Evolutionary conservation across 2,329 filamentous ascomycete species (phyloP).

Genomic region (Sarocladium brachiariae): DNA sequence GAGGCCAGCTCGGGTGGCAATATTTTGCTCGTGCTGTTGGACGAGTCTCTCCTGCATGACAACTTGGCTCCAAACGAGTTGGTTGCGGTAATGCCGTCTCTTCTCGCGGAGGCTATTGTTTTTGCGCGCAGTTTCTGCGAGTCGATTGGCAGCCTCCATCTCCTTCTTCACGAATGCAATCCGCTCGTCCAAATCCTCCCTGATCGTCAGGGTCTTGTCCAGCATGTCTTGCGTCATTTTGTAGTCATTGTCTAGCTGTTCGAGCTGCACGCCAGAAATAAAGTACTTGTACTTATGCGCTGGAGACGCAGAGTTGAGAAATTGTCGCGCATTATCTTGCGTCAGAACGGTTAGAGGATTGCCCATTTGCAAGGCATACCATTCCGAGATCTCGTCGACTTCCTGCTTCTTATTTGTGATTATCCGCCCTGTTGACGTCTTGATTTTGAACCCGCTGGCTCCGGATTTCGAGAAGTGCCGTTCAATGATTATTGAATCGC

Average conservation of each 20-base stretch:
- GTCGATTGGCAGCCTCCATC: constrained; percentile 53
- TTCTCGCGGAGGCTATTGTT: constrained; percentile 58
- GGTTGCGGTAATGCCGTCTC: constrained; percentile 51
- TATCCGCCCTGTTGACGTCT: constrained; percentile 60
- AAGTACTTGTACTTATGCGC: constrained; percentile 95
- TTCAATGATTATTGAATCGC: constrained; percentile 82
- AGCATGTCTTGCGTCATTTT: constrained; percentile 72
- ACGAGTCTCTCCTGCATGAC: constrained; percentile 59
- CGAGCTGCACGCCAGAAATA: constrained; percentile 85
- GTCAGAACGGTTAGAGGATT: constrained; percentile 95
- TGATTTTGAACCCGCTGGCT: constrained; percentile 78
- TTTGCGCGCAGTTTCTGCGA: constrained; percentile 58
- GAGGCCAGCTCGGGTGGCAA: constrained; percentile 12
- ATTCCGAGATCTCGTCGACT: constrained; percentile 88
- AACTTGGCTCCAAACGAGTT: constrained; percentile 85
- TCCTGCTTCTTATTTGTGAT: constrained; percentile 81
- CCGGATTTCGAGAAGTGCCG: constrained; percentile 74
- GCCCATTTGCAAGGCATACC: constrained; percentile 88
- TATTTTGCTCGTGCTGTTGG: constrained; percentile 17
- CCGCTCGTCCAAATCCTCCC: constrained; percentile 28
- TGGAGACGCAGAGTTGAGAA: constrained; percentile 77
- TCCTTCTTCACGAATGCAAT: constrained; percentile 30
- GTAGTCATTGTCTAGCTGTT: constrained; percentile 89
- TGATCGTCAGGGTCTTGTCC: constrained; percentile 49
- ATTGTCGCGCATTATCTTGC: constrained; percentile 90